These are phyloP conservation scores for Podospora didyma DNA, from an alignment of 495 filamentous ascomycete species.

Conservation along the genomic window DNA sequence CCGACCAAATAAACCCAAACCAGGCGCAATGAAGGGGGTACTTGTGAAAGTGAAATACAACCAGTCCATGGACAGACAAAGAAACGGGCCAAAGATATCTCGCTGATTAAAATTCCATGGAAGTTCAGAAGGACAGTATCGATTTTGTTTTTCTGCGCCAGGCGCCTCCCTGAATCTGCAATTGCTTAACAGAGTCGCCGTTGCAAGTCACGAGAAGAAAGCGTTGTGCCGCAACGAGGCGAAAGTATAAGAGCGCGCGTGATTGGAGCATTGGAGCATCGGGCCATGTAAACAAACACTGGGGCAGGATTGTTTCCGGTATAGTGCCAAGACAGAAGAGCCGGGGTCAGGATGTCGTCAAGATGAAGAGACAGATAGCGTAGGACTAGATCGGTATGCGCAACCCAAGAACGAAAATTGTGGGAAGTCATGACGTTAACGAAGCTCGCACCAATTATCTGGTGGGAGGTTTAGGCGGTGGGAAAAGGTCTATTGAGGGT, in stretches of 20 bases:
- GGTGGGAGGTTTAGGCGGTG: slow-evolving; percentile 2
- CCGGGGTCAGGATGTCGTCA: no score
- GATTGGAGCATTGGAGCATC: no score
- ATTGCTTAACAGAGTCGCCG: slow-evolving; percentile 4
- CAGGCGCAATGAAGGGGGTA: neutral
- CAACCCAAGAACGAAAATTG: neutral
- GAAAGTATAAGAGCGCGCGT: no score
- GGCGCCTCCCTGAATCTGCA: slow-evolving; percentile 3
- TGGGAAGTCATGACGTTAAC: neutral
- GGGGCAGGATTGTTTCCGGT: no score
- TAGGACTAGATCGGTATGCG: no score
- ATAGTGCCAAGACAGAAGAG: no score
- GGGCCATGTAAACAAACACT: no score
- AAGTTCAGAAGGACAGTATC: slow-evolving; percentile 6
- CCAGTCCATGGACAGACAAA: neutral
- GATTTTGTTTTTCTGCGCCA: slow-evolving; percentile 16
- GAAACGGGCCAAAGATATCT: slow-evolving; percentile 6
- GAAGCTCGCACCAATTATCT: neutral
- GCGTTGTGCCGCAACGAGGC: no score
- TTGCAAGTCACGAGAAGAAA: neutral
- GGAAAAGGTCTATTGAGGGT: slow-evolving; percentile 17
- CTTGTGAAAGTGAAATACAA: neutral
- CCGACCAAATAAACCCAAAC: neutral
- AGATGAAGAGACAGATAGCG: no score
- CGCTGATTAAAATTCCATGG: slow-evolving; percentile 11